Conservation (phyloP, 371 early-diverging fungal genomes). For the Saksenaea vasiformis region DNA sequence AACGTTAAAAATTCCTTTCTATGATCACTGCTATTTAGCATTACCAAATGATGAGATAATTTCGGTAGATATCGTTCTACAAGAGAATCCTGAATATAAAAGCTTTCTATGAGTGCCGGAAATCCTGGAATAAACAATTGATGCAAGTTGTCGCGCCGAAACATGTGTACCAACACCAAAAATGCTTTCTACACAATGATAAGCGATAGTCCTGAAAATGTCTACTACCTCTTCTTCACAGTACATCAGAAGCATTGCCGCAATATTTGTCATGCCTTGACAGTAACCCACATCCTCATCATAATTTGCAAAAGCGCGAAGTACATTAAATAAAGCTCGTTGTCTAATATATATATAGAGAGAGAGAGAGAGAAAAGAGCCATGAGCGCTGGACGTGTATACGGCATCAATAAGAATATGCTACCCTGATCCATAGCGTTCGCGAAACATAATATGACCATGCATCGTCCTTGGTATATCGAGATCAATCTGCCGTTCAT, state of each 20-base stretch:
- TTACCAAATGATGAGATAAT: slow-evolving; percentile 55
- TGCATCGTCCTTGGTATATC: slow-evolving; percentile 67
- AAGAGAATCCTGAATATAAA: slow-evolving; percentile 62
- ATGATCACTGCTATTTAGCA: neutral
- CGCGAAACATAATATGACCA: slow-evolving; percentile 67
- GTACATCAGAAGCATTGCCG: slow-evolving; percentile 84
- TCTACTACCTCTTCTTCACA: slow-evolving; percentile 86
- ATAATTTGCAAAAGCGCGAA: slow-evolving; percentile 86
- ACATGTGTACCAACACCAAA: slow-evolving; percentile 55
- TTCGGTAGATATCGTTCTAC: slow-evolving; percentile 53
- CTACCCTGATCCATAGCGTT: slow-evolving; percentile 68
- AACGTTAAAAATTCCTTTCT: neutral
- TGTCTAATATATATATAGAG: slow-evolving; percentile 54
- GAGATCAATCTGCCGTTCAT: slow-evolving; percentile 69
- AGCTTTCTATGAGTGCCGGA: slow-evolving; percentile 62
- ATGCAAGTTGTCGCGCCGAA: slow-evolving; percentile 54
- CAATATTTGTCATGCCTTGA: slow-evolving; percentile 94
- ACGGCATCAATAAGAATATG: neutral
- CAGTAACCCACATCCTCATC: slow-evolving; percentile 93
- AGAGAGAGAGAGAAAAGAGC: neutral
- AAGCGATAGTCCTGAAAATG: neutral
- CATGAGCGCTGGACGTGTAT: neutral
- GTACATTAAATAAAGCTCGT: slow-evolving; percentile 76
- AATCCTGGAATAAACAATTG: slow-evolving; percentile 64
- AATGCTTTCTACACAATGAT: slow-evolving; percentile 49